A percentile compares a stretch with the other conserved stretches of the same genome.
These are phyloP conservation scores for Paramecium octaurelia DNA, from an alignment of 73 alveolate genomes.

Conservation along the genomic window DNA sequence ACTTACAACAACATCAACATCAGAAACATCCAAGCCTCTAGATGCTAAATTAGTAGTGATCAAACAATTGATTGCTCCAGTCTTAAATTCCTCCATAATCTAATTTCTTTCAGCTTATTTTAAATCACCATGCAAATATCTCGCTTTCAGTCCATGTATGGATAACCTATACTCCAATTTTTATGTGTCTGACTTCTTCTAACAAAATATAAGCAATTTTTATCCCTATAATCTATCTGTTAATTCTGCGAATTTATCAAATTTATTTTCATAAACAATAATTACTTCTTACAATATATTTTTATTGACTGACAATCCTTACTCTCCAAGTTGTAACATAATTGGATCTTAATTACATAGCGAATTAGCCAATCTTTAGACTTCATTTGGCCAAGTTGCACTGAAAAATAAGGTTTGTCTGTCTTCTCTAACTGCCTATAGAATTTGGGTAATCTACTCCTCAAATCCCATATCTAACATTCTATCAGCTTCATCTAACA, in stretches of 20 bases:
- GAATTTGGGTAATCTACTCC: constrained; percentile 67
- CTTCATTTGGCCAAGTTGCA: constrained; percentile 71
- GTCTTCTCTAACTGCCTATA: constrained; percentile 51
- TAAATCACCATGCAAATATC: constrained; percentile 89
- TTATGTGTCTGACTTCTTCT: constrained; percentile 72
- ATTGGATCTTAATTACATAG: constrained; percentile 54
- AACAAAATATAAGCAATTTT: constrained; percentile 78
- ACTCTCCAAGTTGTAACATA: constrained; percentile 65
- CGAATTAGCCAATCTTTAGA: constrained; percentile 63
- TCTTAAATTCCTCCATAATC: constrained; percentile 70
- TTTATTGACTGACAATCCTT: constrained; percentile 68
- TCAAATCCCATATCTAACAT: constrained; percentile 91
- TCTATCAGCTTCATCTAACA: constrained; percentile 85
- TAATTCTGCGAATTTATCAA: background rate
- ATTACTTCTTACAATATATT: background rate
- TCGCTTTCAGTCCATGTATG: constrained; percentile 70
- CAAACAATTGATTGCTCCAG: constrained; percentile 70
- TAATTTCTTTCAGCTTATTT: constrained; percentile 85
- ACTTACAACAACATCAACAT: constrained; percentile 76
- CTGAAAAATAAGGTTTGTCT: constrained; percentile 60
- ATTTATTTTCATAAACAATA: constrained; percentile 33
- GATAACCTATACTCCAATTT: constrained; percentile 67
- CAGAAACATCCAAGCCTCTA: constrained; percentile 89
- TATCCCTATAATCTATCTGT: constrained; percentile 47
- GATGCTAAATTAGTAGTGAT: constrained; percentile 94